These are phyloP conservation scores for Thelephora terrestris DNA, from an alignment of 1,284 basidiomycete genomes.

Conservation along the genomic window DNA sequence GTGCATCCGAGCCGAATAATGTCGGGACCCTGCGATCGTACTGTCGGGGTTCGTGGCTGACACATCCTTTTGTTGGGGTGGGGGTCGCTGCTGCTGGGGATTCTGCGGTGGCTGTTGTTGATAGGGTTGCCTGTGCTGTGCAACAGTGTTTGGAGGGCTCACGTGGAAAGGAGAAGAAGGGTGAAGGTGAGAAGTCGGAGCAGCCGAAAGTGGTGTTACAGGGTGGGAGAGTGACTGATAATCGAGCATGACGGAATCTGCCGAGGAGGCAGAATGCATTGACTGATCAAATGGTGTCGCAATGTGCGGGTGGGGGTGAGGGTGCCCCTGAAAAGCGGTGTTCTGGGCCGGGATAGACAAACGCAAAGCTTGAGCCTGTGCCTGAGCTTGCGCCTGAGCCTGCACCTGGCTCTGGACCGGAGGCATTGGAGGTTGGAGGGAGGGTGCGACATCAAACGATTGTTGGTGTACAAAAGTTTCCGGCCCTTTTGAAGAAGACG, in stretches of 20 bases:
- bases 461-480: constrained; percentile 20
- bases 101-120: constrained; percentile 3
- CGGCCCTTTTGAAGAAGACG: constrained; percentile 13
- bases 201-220: constrained; percentile 1
- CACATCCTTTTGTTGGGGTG: constrained; percentile 7
- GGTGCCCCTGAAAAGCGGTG: neutral
- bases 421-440: constrained; percentile 12
- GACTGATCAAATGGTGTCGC: neutral
- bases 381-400: constrained; percentile 4
- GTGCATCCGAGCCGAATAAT: constrained; percentile 47
- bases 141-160: constrained; percentile 7
- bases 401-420: constrained; percentile 1
- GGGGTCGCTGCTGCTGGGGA: constrained; percentile 7
- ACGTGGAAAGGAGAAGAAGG: constrained; percentile 1
- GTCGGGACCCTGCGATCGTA: constrained; percentile 27
- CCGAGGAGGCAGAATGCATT: neutral
- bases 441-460: constrained; percentile 15
- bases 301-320: constrained; percentile 6
- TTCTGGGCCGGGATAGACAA: neutral
- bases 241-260: neutral
- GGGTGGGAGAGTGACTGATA: neutral
- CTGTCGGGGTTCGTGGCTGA: constrained; percentile 2
- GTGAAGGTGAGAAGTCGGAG: constrained; percentile 4
- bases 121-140: constrained; percentile 6
- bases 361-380: neutral